Conservation (phyloP, 139 green algal species). For the Marvania coccoides region DNA sequence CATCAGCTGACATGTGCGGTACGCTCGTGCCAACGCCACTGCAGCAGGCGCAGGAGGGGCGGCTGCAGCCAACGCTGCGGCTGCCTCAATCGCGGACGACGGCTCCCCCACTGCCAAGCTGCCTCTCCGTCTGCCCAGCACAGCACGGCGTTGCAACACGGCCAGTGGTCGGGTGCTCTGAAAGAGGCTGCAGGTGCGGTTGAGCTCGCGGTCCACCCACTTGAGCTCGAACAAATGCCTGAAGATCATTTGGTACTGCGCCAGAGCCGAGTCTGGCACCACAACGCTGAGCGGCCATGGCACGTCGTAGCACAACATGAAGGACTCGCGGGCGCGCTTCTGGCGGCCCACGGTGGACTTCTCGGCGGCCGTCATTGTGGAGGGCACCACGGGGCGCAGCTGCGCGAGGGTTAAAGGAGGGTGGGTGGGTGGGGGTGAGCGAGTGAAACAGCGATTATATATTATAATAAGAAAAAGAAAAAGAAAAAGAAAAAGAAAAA, state of each 20-base stretch:
- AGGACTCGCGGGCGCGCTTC: slow-evolving; percentile 37
- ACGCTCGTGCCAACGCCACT: slow-evolving; percentile 33
- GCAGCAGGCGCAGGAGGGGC: not conserved
- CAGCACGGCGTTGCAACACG: not conserved
- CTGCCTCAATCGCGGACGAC: not conserved
- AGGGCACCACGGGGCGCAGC: slow-evolving; percentile 2
- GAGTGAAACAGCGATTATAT: too few relatives aligned
- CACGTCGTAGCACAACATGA: slow-evolving; percentile 54
- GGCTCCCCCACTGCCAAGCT: not conserved
- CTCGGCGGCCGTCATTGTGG: slow-evolving; percentile 26
- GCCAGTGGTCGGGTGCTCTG: slow-evolving; percentile 40
- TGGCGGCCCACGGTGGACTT: slow-evolving; percentile 8
- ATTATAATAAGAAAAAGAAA: too few relatives aligned
- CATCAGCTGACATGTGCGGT: slow-evolving; percentile 58
- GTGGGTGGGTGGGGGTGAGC: too few relatives aligned
- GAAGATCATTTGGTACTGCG: slow-evolving; percentile 88
- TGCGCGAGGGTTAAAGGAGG: too few relatives aligned
- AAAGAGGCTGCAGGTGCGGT: slow-evolving; percentile 45
- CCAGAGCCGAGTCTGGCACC: slow-evolving; percentile 52
- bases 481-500: too few relatives aligned
- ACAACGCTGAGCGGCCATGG: slow-evolving; percentile 78
- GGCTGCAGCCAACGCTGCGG: not conserved
- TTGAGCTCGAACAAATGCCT: slow-evolving; percentile 79
- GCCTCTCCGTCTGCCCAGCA: not conserved
- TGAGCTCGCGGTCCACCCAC: slow-evolving; percentile 71